Base-by-base conservation (phyloP, 148 eudicot genomes). In the Fagopyrum esculentum region DNA sequence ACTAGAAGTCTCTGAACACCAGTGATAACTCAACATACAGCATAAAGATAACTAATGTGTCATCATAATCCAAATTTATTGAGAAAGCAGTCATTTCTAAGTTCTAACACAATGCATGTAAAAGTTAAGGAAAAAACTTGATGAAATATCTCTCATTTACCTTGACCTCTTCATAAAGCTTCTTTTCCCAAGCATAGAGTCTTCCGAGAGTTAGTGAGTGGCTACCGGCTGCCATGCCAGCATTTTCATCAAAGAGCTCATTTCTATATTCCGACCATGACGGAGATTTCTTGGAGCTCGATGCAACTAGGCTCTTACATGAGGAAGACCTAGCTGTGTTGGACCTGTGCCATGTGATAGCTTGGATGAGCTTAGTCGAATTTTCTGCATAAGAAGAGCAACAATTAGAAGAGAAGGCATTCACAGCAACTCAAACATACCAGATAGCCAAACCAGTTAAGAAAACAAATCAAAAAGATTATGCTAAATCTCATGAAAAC, bases 131-230 rank as follows among this genome's bases (percentile, higher is more conserved):
- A 22, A 22, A 22, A 26, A 8, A 45, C 6, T 5, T 13, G 45
- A 49, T 29, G 49, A 47, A 19, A 9, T 19, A 19, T 73, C 35
- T 22, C 4, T 15, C 15, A 29, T 76, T 73, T 90, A 95, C 98
- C 97, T 95, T 95, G 55, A 95, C 97, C 80, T 92, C 97, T 70
- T 89, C 91, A 78, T 89, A 95, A 49, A 95, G 91, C 86, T 95
- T 95, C 90, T 95, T 95, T 78, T 95, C 98, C 98, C 97, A 95
- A 74, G 98, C 97, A 83, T 92, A 92, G 17, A 95, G 85, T 75
- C 98, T 90, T 81, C 92, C 98, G 29, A 95, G 82, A 51, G 98
- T 95, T 56, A 90, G 85, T 0, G 92, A 89, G 82, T 92, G 92
- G 85, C 97, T 92, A 54, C 98, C 98, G 0, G 98, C 89, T 40